Evolutionary conservation across 2,329 filamentous ascomycete genomes (phyloP).

Genomic region (Hymenoscyphus salicellus): DNA sequence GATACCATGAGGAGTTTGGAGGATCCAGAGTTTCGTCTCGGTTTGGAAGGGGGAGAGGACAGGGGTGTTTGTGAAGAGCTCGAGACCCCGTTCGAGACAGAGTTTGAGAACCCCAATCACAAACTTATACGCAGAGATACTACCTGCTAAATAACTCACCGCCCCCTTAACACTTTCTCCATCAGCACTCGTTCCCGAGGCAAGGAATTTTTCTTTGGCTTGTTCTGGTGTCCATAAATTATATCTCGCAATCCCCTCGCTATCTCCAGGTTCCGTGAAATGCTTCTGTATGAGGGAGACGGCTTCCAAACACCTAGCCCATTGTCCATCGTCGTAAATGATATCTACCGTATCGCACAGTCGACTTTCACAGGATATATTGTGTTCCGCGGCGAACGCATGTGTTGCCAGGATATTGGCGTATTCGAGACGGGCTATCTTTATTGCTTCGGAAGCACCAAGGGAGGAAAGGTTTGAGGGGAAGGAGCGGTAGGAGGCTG

Average conservation of each 20-base stretch:
- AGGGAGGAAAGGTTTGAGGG: slow-evolving; percentile 22
- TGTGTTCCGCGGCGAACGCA: slow-evolving; percentile 47
- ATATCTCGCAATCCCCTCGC: slow-evolving; percentile 44
- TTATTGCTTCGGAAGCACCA: slow-evolving; percentile 15
- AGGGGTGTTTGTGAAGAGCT: slow-evolving; percentile 29
- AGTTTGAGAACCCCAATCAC: slow-evolving; percentile 28
- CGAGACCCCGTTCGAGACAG: slow-evolving; percentile 28
- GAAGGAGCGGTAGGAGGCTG: slow-evolving; percentile 34
- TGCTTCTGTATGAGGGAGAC: slow-evolving; percentile 45
- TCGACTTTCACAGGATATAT: slow-evolving; percentile 47
- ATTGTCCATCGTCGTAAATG: slow-evolving; percentile 38
- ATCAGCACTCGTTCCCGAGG: slow-evolving; percentile 20
- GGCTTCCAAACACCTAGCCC: slow-evolving; percentile 26
- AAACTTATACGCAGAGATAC: slow-evolving; percentile 37
- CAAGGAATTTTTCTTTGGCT: slow-evolving; percentile 42
- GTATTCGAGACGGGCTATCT: slow-evolving; percentile 48
- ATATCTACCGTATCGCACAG: slow-evolving; percentile 36
- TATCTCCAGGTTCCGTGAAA: slow-evolving; percentile 40
- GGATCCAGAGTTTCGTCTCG: slow-evolving; percentile 36
- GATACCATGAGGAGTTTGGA: slow-evolving; percentile 44
- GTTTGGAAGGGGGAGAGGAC: slow-evolving; percentile 23
- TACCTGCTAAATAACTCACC: slow-evolving; percentile 39
- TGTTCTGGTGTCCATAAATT: slow-evolving; percentile 43
- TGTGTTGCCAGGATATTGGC: slow-evolving; percentile 55
- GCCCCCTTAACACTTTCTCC: slow-evolving; percentile 23